phyloP scores from a whole-genome alignment of 2,329 filamentous ascomycete species.

The Shiraia sp. region DNA sequence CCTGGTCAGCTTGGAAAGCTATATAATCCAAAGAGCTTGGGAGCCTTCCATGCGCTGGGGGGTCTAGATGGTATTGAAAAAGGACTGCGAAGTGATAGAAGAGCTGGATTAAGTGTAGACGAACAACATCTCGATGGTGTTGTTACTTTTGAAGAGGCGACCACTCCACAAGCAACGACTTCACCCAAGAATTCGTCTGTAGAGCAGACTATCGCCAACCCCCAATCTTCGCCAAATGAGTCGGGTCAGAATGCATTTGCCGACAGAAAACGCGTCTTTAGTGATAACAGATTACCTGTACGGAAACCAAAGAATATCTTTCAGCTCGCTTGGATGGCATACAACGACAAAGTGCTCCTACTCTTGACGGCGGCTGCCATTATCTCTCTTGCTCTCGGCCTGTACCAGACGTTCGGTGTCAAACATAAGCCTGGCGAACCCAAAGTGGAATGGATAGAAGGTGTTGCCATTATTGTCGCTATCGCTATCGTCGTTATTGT shows the following conservation, averaged over 20 bases:
- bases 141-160: slow-evolving; percentile 70
- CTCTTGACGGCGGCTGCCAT: slow-evolving; percentile 61
- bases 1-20: slow-evolving; percentile 81
- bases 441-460: slow-evolving; percentile 79
- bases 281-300: slow-evolving; percentile 70
- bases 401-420: slow-evolving; percentile 71
- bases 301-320: slow-evolving; percentile 71
- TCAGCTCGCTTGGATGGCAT: slow-evolving; percentile 77
- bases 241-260: slow-evolving; percentile 47
- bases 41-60: slow-evolving; percentile 75
- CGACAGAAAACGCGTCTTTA: slow-evolving; percentile 72
- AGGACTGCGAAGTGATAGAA: slow-evolving; percentile 68
- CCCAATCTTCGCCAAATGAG: slow-evolving; percentile 27
- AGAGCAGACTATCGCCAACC: slow-evolving; percentile 10
- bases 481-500: slow-evolving; percentile 76
- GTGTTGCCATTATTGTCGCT: slow-evolving; percentile 76
- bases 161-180: slow-evolving; percentile 24
- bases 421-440: slow-evolving; percentile 56
- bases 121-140: slow-evolving; percentile 66
- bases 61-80: slow-evolving; percentile 74
- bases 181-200: slow-evolving; percentile 24
- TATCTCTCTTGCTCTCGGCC: slow-evolving; percentile 74
- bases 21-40: slow-evolving; percentile 76
- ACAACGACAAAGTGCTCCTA: slow-evolving; percentile 75
- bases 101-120: slow-evolving; percentile 69